These are phyloP conservation scores for Penicillium turbatum DNA, from an alignment of 495 filamentous ascomycete genomes.

Conservation along the genomic window DNA sequence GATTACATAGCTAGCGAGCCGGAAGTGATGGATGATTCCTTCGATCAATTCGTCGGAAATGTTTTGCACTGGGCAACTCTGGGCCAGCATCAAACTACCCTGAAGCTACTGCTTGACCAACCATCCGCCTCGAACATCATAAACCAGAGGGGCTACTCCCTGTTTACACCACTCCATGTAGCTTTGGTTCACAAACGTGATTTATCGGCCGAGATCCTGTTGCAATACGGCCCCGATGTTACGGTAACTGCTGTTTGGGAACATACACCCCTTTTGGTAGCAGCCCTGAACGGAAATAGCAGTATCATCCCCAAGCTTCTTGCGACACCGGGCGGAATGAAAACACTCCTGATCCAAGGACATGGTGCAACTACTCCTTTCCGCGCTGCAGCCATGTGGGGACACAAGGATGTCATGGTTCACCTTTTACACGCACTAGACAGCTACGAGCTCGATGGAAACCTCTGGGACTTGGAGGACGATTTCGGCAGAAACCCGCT, in stretches of 20 bases:
- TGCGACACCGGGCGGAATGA: neutral
- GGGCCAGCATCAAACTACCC: neutral
- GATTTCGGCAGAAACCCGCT: neutral
- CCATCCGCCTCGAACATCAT: neutral
- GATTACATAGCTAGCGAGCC: neutral
- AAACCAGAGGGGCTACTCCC: neutral
- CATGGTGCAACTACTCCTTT: slow-evolving; percentile 1
- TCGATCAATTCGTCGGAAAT: slow-evolving; percentile 1
- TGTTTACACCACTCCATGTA: neutral
- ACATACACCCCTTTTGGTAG: neutral
- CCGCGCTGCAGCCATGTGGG: slow-evolving; percentile 1
- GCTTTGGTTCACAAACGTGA: slow-evolving; percentile 1
- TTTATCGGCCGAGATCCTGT: neutral
- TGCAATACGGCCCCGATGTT: slow-evolving; percentile 1
- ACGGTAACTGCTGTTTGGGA: neutral
- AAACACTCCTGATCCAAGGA: neutral
- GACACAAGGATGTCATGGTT: slow-evolving; percentile 3
- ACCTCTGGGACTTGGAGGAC: neutral
- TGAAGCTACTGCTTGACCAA: neutral
- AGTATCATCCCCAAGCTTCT: neutral
- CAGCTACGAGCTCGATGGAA: neutral
- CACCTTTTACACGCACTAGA: neutral
- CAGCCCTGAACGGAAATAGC: neutral
- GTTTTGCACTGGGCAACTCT: slow-evolving; percentile 3
- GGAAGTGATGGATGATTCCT: neutral